Conservation (phyloP, 2,329 filamentous ascomycete genomes). For the Aspergillus sp. region DNA sequence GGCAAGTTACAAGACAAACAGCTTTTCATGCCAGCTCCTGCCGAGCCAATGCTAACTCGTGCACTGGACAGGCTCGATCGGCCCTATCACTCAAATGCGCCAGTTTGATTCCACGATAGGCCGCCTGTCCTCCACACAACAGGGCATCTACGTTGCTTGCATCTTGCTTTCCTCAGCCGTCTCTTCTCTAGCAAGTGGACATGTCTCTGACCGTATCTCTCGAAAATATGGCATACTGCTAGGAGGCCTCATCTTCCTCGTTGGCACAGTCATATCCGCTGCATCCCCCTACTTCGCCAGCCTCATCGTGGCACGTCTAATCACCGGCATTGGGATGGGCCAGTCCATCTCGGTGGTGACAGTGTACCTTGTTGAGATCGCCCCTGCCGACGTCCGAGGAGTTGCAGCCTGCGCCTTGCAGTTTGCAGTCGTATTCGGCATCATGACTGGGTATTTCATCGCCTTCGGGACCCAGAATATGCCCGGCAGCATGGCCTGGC, state of each 20-base stretch:
- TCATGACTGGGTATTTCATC: conserved; percentile 14
- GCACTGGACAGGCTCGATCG: conserved; percentile 10
- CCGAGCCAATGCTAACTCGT: not conserved
- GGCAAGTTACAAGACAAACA: conserved; percentile 1
- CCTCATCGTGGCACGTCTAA: conserved; percentile 11
- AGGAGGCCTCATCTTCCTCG: conserved; percentile 8
- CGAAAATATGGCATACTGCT: conserved; percentile 13
- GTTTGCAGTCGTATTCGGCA: conserved; percentile 11
- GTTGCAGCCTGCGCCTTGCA: conserved; percentile 14
- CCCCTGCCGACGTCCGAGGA: conserved; percentile 8
- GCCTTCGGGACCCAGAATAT: conserved; percentile 11
- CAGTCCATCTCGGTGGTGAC: conserved; percentile 14
- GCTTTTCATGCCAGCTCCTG: not conserved
- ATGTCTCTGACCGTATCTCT: conserved; percentile 13
- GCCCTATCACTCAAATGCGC: conserved; percentile 13
- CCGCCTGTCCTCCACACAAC: conserved; percentile 10
- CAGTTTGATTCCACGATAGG: conserved; percentile 12
- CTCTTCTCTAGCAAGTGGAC: conserved; percentile 10
- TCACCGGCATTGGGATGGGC: conserved; percentile 11
- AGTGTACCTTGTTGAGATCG: conserved; percentile 14
- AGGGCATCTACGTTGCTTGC: conserved; percentile 12
- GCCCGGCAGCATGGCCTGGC: conserved; percentile 7
- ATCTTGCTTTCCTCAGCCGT: conserved; percentile 12
- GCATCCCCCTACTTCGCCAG: conserved; percentile 10
- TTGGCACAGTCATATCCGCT: conserved; percentile 11